Percentiles rank a stretch among this genome's conserved stretches.
These are phyloP conservation scores for Metschnikowia amazonensis DNA, from an alignment of 805 yeast species.

Conservation along the genomic window DNA sequence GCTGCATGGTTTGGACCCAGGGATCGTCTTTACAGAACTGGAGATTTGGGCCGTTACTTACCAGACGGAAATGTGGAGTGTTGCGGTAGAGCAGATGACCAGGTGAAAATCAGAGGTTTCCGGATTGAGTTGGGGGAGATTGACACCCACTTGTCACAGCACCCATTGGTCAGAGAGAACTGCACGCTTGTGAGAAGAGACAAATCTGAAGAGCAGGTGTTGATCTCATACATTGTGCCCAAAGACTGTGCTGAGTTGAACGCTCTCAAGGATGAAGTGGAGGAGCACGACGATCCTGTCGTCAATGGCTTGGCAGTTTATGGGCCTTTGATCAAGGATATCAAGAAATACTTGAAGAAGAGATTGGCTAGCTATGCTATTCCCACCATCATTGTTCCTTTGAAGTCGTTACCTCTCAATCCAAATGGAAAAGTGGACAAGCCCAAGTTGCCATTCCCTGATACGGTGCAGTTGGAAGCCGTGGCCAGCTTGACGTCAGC, in stretches of 20 bases:
- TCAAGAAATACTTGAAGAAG: slow-evolving; percentile 72
- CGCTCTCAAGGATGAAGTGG: slow-evolving; percentile 48
- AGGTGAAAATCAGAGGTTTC: slow-evolving; percentile 97
- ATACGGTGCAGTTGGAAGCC: slow-evolving; percentile 73
- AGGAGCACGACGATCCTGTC: slow-evolving; percentile 51
- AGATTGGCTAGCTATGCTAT: slow-evolving; percentile 91
- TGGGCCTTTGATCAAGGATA: slow-evolving; percentile 71
- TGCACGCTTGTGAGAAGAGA: slow-evolving; percentile 88
- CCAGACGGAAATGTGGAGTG: slow-evolving; percentile 98
- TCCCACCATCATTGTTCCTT: slow-evolving; percentile 87
- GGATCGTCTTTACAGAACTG: slow-evolving; percentile 93
- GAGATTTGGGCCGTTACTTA: slow-evolving; percentile 92
- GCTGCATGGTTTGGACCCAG: slow-evolving; percentile 87
- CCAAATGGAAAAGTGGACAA: slow-evolving; percentile 99
- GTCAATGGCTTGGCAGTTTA: slow-evolving; percentile 77
- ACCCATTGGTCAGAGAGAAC: slow-evolving; percentile 87
- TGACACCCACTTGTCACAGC: slow-evolving; percentile 94
- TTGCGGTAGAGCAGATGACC: slow-evolving; percentile 98
- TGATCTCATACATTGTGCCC: slow-evolving; percentile 90
- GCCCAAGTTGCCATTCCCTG: slow-evolving; percentile 95
- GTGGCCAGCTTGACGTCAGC: slow-evolving; percentile 54
- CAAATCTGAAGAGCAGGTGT: slow-evolving; percentile 86
- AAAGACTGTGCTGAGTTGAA: slow-evolving; percentile 44
- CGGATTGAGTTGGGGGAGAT: slow-evolving; percentile 98
- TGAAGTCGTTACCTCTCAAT: slow-evolving; percentile 82